A percentile compares a stretch with the other conserved stretches of the same genome.
These are phyloP conservation scores for Penicillium verrucosum DNA, from an alignment of 2,329 filamentous ascomycete species.

Conservation along the genomic window DNA sequence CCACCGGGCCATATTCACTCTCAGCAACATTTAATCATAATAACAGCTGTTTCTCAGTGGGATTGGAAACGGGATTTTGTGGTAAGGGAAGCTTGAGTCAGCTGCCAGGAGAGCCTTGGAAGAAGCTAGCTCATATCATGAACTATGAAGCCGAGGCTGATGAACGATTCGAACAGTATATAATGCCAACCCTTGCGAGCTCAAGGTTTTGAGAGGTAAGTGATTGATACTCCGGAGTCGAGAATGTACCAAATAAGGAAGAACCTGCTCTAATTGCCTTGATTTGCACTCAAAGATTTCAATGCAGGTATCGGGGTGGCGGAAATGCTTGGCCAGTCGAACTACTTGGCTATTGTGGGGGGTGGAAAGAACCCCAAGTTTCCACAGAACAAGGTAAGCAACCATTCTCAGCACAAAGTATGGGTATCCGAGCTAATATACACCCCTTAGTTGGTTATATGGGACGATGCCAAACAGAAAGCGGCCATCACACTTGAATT, in stretches of 20 bases:
- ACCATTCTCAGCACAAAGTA: background rate
- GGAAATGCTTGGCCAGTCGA: conserved; percentile 81
- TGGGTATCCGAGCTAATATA: background rate
- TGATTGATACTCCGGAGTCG: background rate
- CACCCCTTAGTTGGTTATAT: conserved; percentile 64
- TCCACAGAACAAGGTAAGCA: conserved; percentile 72
- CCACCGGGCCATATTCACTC: conserved; percentile 69
- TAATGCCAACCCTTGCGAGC: conserved; percentile 67
- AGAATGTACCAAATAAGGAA: background rate
- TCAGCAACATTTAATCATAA: conserved; percentile 84
- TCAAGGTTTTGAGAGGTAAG: conserved; percentile 61
- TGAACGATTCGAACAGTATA: conserved; percentile 55
- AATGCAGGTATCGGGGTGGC: conserved; percentile 77
- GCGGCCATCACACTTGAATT: conserved; percentile 74
- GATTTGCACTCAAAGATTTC: conserved; percentile 57
- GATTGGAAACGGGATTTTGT: conserved; percentile 79
- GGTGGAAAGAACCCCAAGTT: conserved; percentile 83
- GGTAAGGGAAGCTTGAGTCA: conserved; percentile 52
- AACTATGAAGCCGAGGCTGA: conserved; percentile 17
- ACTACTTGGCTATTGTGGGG: conserved; percentile 85
- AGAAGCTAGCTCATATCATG: background rate
- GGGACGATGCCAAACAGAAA: conserved; percentile 80
- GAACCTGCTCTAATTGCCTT: background rate
- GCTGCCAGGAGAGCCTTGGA: background rate
- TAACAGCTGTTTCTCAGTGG: conserved; percentile 80